A percentile compares a stretch with the other conserved stretches of the same genome.
These are phyloP conservation scores for Debaryomyces maramus DNA, from an alignment of 805 yeast species.

Conservation along the genomic window DNA sequence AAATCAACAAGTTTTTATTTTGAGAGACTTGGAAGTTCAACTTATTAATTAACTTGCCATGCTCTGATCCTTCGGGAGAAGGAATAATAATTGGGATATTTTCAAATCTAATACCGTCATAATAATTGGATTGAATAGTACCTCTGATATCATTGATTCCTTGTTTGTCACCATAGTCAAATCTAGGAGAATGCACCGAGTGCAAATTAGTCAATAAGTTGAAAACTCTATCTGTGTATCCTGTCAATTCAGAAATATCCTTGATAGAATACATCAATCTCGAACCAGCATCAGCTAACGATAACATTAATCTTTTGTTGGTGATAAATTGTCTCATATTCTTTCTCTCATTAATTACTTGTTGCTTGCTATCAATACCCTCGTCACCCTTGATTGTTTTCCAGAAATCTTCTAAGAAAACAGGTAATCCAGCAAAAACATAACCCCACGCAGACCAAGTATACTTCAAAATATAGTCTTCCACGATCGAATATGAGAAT, in stretches of 20 bases:
- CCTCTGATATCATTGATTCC: conserved; percentile 64
- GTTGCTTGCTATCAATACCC: conserved; percentile 5
- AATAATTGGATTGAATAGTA: conserved; percentile 72
- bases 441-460: conserved; percentile 97
- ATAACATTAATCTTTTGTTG: conserved; percentile 85
- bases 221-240: conserved; percentile 85
- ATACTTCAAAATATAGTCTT: conserved; percentile 84
- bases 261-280: conserved; percentile 92
- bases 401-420: conserved; percentile 58
- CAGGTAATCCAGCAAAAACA: conserved; percentile 85
- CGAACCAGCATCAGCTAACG: conserved; percentile 93
- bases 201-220: conserved; percentile 74
- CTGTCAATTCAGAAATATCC: conserved; percentile 87
- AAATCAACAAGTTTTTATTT: conserved; percentile 70
- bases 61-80: conserved; percentile 56
- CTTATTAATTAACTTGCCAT: conserved; percentile 56
- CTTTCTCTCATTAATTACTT: conserved; percentile 44
- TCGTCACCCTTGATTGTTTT: conserved; percentile 1
- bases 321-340: conserved; percentile 87
- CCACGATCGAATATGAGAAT: conserved; percentile 69
- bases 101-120: conserved; percentile 75
- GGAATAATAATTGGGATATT: conserved; percentile 83
- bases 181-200: conserved; percentile 69
- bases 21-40: conserved; percentile 59
- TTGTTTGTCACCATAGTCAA: conserved; percentile 48